These are phyloP conservation scores for Dictyostelium brefeldianum DNA, from an alignment of 78 protist genomes.

Conservation along the genomic window DNA sequence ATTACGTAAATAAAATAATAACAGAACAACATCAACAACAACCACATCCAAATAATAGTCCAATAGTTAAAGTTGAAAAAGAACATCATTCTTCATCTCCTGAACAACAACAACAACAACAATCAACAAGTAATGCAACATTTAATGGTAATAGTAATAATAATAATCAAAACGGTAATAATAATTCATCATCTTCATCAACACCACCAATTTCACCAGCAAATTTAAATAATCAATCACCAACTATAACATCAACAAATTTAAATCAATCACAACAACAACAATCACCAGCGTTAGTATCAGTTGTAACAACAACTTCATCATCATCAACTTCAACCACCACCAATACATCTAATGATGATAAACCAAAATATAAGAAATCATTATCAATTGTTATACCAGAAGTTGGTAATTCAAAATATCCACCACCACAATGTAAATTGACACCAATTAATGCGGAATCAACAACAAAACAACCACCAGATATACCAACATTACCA, in stretches of 20 bases:
- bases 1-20: too few species aligned
- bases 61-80: neutral
- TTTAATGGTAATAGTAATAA: slow-evolving; percentile 1
- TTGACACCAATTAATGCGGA: slow-evolving; percentile 28
- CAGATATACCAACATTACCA: slow-evolving; percentile 57
- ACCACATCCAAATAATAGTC: too few species aligned
- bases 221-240: slow-evolving; percentile 4
- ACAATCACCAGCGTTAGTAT: slow-evolving; percentile 35
- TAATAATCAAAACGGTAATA: neutral
- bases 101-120: neutral
- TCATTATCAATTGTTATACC: slow-evolving; percentile 52
- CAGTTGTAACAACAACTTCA: slow-evolving; percentile 26
- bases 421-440: slow-evolving; percentile 18
- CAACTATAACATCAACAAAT: slow-evolving; percentile 26
- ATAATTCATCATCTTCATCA: slow-evolving; percentile 44
- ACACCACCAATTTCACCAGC: slow-evolving; percentile 77
- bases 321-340: neutral
- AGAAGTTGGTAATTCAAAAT: slow-evolving; percentile 4
- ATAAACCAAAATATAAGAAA: slow-evolving; percentile 58
- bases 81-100: slow-evolving; percentile 1
- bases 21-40: too few species aligned
- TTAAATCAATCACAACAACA: neutral
- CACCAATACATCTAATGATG: neutral
- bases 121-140: neutral
- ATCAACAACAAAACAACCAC: slow-evolving; percentile 17